phyloP scores from a whole-genome alignment of 2,329 filamentous ascomycete species.

The Fusarium anguioides region DNA sequence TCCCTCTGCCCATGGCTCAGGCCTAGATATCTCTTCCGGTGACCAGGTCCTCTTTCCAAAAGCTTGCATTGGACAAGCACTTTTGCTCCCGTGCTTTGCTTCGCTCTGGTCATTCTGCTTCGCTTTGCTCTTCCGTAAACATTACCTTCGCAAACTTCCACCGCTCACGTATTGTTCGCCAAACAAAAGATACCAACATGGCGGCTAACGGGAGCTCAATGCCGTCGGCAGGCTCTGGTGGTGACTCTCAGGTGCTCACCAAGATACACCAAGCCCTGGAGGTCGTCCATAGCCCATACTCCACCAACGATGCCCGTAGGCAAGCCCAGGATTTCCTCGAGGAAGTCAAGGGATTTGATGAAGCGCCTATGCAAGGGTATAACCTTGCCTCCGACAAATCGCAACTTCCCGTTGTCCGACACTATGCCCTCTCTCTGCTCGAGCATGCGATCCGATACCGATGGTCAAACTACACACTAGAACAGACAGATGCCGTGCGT shows the following conservation, averaged over 20 bases:
- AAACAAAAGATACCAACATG: slow-evolving; percentile 44
- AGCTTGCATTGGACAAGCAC: slow-evolving; percentile 36
- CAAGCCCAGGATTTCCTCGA: slow-evolving; percentile 90
- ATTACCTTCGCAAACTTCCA: slow-evolving; percentile 17
- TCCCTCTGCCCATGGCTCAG: slow-evolving; percentile 34
- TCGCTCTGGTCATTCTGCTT: slow-evolving; percentile 3
- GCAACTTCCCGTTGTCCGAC: slow-evolving; percentile 84
- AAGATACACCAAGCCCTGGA: slow-evolving; percentile 87
- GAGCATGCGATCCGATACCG: slow-evolving; percentile 89
- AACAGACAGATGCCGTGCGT: slow-evolving; percentile 76
- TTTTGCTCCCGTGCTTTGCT: slow-evolving; percentile 24
- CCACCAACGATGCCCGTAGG: slow-evolving; percentile 82
- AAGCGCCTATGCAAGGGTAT: slow-evolving; percentile 88
- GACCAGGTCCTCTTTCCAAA: slow-evolving; percentile 26
- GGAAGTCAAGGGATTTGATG: slow-evolving; percentile 79
- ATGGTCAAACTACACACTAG: slow-evolving; percentile 77
- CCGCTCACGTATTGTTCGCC: slow-evolving; percentile 17
- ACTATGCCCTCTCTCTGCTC: slow-evolving; percentile 92
- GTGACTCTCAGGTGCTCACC: slow-evolving; percentile 62
- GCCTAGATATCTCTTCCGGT: slow-evolving; percentile 23
- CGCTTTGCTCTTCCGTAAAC: slow-evolving; percentile 22
- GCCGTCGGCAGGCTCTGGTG: slow-evolving; percentile 50
- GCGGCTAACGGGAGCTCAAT: slow-evolving; percentile 52
- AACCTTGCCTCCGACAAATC: slow-evolving; percentile 79
- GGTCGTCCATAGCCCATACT: slow-evolving; percentile 84